Evolutionary conservation across 257 asterid species (phyloP).

Genomic region (Anisodus acutangulus): DNA sequence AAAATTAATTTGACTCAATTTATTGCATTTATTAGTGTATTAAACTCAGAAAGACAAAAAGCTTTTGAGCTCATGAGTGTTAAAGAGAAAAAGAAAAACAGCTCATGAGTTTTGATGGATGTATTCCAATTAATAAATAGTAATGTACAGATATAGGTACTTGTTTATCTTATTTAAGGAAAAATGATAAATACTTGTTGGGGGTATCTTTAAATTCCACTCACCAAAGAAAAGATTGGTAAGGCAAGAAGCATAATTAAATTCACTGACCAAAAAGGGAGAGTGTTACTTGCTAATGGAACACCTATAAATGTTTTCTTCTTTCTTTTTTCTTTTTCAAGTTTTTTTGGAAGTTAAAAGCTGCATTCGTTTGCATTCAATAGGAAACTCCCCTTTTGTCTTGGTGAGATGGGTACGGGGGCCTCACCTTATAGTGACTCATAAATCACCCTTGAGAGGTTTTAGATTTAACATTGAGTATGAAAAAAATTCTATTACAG

Average conservation of each 20-base stretch:
- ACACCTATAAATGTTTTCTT: conserved; percentile 4
- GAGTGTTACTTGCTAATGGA: conserved; percentile 22
- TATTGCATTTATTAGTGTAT: background rate
- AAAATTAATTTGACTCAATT: background rate
- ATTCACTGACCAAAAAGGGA: conserved; percentile 36
- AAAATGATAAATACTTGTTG: conserved; percentile 21
- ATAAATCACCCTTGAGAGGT: no score
- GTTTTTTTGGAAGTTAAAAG: conserved; percentile 32
- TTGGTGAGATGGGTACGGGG: conserved; percentile 50
- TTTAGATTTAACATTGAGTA: no score
- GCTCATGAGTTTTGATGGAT: conserved; percentile 1
- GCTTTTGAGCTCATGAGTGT: background rate
- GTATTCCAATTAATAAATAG: background rate
- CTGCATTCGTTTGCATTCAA: conserved; percentile 51
- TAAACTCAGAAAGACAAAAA: background rate
- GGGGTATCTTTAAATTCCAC: conserved; percentile 36
- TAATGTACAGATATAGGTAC: background rate
- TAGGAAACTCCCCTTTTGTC: conserved; percentile 47
- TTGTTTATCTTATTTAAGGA: background rate
- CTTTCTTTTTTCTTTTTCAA: background rate
- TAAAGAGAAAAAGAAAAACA: background rate
- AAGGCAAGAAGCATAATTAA: conserved; percentile 37
- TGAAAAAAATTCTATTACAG: no score
- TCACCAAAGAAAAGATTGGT: background rate
- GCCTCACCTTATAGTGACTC: conserved; percentile 25